phyloP scores from a whole-genome alignment of 306 rosid species.

The Castanea sativa region DNA sequence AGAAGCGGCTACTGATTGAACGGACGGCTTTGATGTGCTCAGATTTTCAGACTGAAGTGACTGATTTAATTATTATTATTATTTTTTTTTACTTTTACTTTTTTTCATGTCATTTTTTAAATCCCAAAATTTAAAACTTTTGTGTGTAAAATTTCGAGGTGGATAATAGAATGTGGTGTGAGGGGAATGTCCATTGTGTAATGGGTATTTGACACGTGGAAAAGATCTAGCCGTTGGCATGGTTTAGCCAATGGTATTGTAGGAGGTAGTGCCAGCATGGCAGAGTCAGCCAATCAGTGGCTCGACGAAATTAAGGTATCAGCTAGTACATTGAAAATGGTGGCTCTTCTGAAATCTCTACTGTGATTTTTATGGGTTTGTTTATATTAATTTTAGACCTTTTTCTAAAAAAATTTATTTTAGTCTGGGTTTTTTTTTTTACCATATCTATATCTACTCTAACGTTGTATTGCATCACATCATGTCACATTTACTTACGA shows the following conservation, averaged over 20 bases:
- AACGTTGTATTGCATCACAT: conserved; percentile 25
- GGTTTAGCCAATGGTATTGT: conserved; percentile 63
- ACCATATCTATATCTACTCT: not conserved
- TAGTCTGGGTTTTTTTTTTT: not conserved
- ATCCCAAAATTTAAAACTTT: not conserved
- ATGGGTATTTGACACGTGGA: conserved; percentile 29
- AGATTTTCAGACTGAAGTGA: conserved; percentile 46
- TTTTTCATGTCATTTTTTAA: not conserved
- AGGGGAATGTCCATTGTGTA: conserved; percentile 46
- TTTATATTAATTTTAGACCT: too few relatives aligned
- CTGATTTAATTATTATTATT: not conserved
- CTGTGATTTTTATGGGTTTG: not conserved
- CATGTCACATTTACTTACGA: conserved; percentile 14
- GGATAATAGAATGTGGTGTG: conserved; percentile 29
- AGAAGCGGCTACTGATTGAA: conserved; percentile 39
- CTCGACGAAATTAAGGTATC: conserved; percentile 97
- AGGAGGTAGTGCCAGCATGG: conserved; percentile 58
- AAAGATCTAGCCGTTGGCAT: conserved; percentile 24
- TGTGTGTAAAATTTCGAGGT: conserved; percentile 27
- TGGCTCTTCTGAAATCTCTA: not conserved
- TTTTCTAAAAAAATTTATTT: too few relatives aligned
- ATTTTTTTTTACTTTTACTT: conserved; percentile 5
- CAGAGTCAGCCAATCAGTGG: conserved; percentile 65
- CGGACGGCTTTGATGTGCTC: conserved; percentile 64
- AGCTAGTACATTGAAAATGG: conserved; percentile 19